Percentiles rank a stretch among this genome's conserved stretches.
phyloP scores from a whole-genome alignment of 306 rosid genomes.

The Prunus fruticosa region DNA sequence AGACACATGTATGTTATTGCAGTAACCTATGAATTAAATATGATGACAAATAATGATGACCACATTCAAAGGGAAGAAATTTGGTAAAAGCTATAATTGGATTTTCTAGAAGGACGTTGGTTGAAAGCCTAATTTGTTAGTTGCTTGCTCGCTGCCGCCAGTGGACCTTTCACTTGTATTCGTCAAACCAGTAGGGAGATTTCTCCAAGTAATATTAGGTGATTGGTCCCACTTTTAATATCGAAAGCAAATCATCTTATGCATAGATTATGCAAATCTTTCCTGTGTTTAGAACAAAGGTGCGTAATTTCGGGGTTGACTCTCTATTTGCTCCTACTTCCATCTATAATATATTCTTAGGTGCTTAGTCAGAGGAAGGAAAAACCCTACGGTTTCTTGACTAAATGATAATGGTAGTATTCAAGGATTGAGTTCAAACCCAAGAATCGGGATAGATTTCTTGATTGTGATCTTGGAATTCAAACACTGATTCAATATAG shows the following conservation, averaged over 20 bases:
- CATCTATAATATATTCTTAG: neutral
- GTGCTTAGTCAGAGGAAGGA: neutral
- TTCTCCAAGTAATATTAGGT: neutral
- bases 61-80: conserved; percentile 4
- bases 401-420: neutral
- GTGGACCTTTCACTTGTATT: neutral
- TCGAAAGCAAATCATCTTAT: neutral
- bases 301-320: conserved; percentile 11
- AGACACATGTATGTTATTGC: neutral
- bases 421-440: neutral
- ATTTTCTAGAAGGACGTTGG: conserved; percentile 6
- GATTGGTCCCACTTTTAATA: neutral
- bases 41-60: conserved; percentile 3
- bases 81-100: conserved; percentile 6
- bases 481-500: neutral
- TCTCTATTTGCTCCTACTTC: neutral
- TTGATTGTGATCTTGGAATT: neutral
- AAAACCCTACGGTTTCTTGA: neutral
- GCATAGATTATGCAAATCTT: conserved; percentile 13
- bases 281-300: neutral
- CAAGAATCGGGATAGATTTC: neutral
- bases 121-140: neutral
- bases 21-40: neutral
- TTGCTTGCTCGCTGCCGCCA: neutral
- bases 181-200: neutral